Evolutionary conservation across 129 eudicot species (phyloP).

Genomic region (Lonicera japonica): DNA sequence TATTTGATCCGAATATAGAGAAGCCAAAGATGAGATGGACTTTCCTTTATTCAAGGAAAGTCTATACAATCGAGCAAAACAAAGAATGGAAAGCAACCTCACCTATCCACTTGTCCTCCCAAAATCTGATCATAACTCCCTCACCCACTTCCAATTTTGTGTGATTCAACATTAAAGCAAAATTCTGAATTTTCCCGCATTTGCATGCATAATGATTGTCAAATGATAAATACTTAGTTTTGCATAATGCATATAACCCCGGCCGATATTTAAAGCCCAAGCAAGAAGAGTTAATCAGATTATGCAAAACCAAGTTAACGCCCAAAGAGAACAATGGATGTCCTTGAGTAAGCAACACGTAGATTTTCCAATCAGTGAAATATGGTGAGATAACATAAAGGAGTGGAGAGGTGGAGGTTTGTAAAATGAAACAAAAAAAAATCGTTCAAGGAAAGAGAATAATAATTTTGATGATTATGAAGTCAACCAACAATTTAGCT

Average conservation of each 20-base stretch:
- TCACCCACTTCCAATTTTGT: no score
- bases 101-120: no score
- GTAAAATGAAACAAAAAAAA: not conserved
- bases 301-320: not conserved
- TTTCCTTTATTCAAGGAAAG: no score
- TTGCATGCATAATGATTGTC: not conserved
- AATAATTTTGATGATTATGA: not conserved
- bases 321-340: not conserved
- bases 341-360: not conserved
- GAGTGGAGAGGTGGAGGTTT: not conserved
- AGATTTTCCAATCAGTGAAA: not conserved
- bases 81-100: no score
- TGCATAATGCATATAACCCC: not conserved
- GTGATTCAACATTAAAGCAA: not conserved
- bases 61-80: no score
- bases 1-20: no score
- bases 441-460: not conserved
- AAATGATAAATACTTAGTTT: not conserved
- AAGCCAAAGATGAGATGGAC: no score
- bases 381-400: not conserved
- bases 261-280: not conserved
- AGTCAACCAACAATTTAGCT: not conserved
- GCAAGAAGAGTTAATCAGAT: not conserved
- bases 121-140: no score
- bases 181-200: not conserved